These are phyloP conservation scores for Umbilicus rupestris DNA, from an alignment of 164 flowering plant species.

Conservation along the genomic window DNA sequence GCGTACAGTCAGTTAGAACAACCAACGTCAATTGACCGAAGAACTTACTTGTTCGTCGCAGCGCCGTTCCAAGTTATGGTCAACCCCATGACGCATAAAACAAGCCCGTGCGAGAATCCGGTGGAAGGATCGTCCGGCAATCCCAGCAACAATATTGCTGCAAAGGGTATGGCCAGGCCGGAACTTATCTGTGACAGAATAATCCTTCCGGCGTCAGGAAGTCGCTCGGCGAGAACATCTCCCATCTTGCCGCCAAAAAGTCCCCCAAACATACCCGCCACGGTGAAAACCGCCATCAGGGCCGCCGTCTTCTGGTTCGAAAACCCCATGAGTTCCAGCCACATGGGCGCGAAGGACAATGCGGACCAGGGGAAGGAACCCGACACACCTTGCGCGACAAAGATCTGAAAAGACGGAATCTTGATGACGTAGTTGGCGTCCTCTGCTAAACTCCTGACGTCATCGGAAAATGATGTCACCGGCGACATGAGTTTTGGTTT, in stretches of 20 bases:
- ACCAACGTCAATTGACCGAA: too few species aligned
- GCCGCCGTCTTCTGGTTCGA: slow-evolving; percentile 69
- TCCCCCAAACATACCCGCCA: slow-evolving; percentile 69
- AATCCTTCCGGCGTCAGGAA: slow-evolving; percentile 83
- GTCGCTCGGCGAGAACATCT: slow-evolving; percentile 50
- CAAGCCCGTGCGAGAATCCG: slow-evolving; percentile 42
- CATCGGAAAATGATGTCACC: slow-evolving; percentile 30
- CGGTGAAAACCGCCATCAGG: slow-evolving; percentile 47
- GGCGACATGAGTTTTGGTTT: slow-evolving; percentile 13
- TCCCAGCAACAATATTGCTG: slow-evolving; percentile 57
- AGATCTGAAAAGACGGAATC: slow-evolving; percentile 74
- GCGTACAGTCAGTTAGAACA: too few species aligned
- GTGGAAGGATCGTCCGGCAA: slow-evolving; percentile 70
- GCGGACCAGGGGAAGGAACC: slow-evolving; percentile 98
- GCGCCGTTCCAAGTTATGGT: slow-evolving; percentile 85
- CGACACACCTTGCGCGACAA: slow-evolving; percentile 83
- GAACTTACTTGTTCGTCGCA: slow-evolving; percentile 81
- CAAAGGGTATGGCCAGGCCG: slow-evolving; percentile 73
- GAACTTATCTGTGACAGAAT: slow-evolving; percentile 81
- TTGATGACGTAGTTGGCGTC: slow-evolving; percentile 69
- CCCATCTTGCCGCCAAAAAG: slow-evolving; percentile 90
- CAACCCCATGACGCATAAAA: slow-evolving; percentile 58
- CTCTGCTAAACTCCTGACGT: slow-evolving; percentile 41
- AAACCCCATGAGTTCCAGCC: slow-evolving; percentile 86
- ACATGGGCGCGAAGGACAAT: slow-evolving; percentile 85